Evolutionary conservation across 371 early-diverging fungal genomes (phyloP).

Genomic region (Apophysomyces variabilis): DNA sequence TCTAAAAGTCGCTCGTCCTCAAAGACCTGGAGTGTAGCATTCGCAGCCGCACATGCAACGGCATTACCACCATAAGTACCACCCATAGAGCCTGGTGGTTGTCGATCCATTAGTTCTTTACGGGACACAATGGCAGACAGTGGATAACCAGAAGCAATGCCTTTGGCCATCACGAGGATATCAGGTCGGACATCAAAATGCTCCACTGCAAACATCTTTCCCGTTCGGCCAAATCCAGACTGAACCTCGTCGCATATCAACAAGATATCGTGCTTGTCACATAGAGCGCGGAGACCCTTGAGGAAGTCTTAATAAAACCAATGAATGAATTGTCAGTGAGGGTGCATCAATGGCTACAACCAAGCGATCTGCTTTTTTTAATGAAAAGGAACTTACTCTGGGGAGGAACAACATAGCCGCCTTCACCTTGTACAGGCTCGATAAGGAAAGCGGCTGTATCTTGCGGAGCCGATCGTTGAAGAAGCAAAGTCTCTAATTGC

Average conservation of each 20-base stretch:
- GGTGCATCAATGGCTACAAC: not conserved
- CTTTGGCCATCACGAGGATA: constrained; percentile 58
- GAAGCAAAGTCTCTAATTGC: constrained; percentile 53
- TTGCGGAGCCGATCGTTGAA: constrained; percentile 52
- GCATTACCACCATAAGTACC: constrained; percentile 59
- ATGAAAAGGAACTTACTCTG: constrained; percentile 32
- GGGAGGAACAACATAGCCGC: constrained; percentile 81
- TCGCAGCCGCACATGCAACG: constrained; percentile 53
- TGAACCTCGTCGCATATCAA: constrained; percentile 44
- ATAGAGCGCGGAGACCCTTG: constrained; percentile 62
- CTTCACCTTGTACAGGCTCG: constrained; percentile 86
- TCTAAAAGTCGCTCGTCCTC: constrained; percentile 46
- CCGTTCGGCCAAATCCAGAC: constrained; percentile 40
- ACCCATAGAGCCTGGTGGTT: constrained; percentile 51
- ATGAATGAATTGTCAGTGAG: not conserved
- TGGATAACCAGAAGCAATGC: constrained; percentile 56
- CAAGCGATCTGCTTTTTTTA: not conserved
- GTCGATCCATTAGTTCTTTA: constrained; percentile 45
- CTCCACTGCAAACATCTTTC: constrained; percentile 49
- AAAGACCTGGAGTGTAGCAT: constrained; percentile 50
- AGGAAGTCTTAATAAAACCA: constrained; percentile 48
- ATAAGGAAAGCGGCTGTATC: constrained; percentile 78
- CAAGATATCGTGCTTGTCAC: constrained; percentile 53
- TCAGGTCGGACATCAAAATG: constrained; percentile 45
- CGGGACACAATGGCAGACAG: constrained; percentile 49